Base-by-base conservation (phyloP, 192 early-diverging fungal genomes). In the Linnemannia exigua region DNA sequence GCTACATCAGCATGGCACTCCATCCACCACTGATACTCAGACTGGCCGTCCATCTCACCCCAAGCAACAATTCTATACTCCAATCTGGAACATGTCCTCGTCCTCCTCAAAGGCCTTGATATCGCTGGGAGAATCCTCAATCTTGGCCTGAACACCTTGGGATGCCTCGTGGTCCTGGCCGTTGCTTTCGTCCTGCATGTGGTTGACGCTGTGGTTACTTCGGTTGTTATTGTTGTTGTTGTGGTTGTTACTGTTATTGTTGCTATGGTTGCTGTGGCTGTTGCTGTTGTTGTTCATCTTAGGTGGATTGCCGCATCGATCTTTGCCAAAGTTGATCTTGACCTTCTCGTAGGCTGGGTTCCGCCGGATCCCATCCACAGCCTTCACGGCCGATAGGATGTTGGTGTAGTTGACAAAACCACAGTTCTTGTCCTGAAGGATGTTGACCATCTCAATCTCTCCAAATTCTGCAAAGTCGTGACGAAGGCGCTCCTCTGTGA, bases 321-420 rank as follows among this genome's bases (percentile, higher is more conserved):
- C 97, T 78, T 97, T 96, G n/a, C 97, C 96, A 88, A 90, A 98
- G 74, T 92, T 93, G 84, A 98, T 89, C 51, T 91, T 87, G 74
- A 90, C 90, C 20, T 76, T 77, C 50, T 81, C 88, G 78, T 95
- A 95, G 38, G 91, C 93, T 35, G 93, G 91, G 63, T 94, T 90
- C 16, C 67, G 38, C 46, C 90, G 89, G 50, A 95, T 93, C 11
- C 87, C 88, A 31, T 96, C 94, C n/a, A 96, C 94, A 31, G 96
- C 97, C 66, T 91, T 92, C 47, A 98, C 91, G 17, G 97, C 96
- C 25, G 84, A 90, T 3, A 87, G 67, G 72, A 98, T 94, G 68
- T 95, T 94, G 19, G 93, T 94, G 83, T 95, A 97, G 87, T 95
- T 96, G 77, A 98, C 95, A 87, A 98, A 98, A 1, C 91, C 95